phyloP scores from a whole-genome alignment of 129 eudicot genomes.

The Escallonia herrerae region DNA sequence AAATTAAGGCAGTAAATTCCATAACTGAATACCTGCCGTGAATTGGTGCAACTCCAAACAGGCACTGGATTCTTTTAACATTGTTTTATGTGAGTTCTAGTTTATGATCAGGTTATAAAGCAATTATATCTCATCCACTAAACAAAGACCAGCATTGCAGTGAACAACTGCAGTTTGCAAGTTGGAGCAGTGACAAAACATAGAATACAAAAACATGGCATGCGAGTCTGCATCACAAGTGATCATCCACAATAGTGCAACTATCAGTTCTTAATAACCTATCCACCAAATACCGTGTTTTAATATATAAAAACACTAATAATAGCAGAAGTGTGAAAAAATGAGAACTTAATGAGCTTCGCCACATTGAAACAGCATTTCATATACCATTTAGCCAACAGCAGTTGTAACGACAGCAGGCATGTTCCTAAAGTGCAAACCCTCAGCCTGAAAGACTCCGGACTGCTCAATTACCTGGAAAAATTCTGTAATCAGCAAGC shows the following conservation, averaged over 20 bases:
- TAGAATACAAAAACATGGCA: not conserved
- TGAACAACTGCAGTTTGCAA: no score
- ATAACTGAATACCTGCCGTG: no score
- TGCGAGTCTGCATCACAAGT: no score
- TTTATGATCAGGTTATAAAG: not conserved
- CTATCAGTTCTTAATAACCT: not conserved
- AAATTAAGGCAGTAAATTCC: no score
- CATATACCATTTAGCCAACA: slow-evolving; percentile 78
- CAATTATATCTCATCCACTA: no score
- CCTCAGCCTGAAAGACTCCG: slow-evolving; percentile 51
- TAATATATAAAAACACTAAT: not conserved
- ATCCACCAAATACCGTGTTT: not conserved
- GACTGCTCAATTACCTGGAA: slow-evolving; percentile 70
- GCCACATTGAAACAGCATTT: not conserved
- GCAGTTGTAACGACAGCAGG: slow-evolving; percentile 66
- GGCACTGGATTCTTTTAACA: no score
- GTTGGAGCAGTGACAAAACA: no score
- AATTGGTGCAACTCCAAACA: no score
- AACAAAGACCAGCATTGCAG: no score
- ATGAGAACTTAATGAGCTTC: not conserved
- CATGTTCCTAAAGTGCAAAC: slow-evolving; percentile 42
- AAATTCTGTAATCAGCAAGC: not conserved
- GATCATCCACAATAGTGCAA: not conserved
- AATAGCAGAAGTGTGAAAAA: not conserved
- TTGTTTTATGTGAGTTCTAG: not conserved